Evolutionary conservation across 1,284 basidiomycete species (phyloP).

Genomic region (Ceratobasidium sp.): DNA sequence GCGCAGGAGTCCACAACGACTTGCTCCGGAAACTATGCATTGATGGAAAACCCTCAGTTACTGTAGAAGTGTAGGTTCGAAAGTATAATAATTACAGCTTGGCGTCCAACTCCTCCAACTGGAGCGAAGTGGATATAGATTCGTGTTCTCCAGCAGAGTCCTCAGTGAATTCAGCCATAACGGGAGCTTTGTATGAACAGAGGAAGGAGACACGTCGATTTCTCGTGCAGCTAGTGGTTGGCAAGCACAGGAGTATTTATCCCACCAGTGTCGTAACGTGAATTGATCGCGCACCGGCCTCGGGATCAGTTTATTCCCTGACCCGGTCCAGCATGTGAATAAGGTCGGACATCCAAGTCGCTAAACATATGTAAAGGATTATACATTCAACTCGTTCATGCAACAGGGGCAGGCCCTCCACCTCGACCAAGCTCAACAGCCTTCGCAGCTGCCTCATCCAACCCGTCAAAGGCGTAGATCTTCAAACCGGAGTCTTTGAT

Average conservation of each 20-base stretch:
- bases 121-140: slow-evolving; percentile 71
- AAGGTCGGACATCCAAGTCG: not conserved
- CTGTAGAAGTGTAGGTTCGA: not conserved
- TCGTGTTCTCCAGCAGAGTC: slow-evolving; percentile 49
- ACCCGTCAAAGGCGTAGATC: slow-evolving; percentile 86
- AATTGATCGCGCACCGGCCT: slow-evolving; percentile 9
- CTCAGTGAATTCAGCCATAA: slow-evolving; percentile 36
- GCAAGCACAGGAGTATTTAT: slow-evolving; percentile 1
- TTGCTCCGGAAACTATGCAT: slow-evolving; percentile 66
- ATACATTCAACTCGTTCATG: slow-evolving; percentile 19
- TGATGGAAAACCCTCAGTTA: not conserved
- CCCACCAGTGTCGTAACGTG: not conserved
- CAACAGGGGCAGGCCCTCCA: slow-evolving; percentile 33
- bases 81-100: slow-evolving; percentile 56
- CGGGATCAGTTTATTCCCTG: slow-evolving; percentile 7
- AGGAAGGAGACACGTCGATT: not conserved
- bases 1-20: slow-evolving; percentile 69
- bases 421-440: slow-evolving; percentile 73
- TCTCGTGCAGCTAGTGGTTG: not conserved
- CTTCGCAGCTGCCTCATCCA: slow-evolving; percentile 84
- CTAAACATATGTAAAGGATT: slow-evolving; percentile 7
- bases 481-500: slow-evolving; percentile 91
- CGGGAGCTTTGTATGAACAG: not conserved
- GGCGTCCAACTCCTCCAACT: slow-evolving; percentile 79
- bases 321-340: slow-evolving; percentile 34